Conservation (phyloP, 352 stramenopile genomes). For the Pythium phragmitis region DNA sequence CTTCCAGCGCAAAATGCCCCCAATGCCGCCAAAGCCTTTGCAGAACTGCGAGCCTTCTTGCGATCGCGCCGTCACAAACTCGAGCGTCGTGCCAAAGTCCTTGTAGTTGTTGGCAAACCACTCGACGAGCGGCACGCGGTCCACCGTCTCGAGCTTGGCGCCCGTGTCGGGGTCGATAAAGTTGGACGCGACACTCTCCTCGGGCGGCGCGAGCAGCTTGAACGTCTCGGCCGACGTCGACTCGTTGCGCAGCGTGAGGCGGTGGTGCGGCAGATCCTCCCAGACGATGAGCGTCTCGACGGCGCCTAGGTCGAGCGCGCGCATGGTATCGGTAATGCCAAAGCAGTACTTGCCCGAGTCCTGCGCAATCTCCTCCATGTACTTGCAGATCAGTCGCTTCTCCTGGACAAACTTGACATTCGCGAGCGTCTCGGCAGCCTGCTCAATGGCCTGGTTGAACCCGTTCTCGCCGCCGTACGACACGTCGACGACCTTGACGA, state of each 20-base stretch:
- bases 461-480: constrained; percentile 99
- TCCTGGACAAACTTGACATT: constrained; percentile 99
- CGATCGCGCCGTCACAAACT: constrained; percentile 98
- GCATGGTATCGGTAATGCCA: constrained; percentile 98
- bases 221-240: constrained; percentile 81
- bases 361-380: constrained; percentile 99
- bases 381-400: constrained; percentile 99
- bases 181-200: constrained; percentile 94
- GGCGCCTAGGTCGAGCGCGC: constrained; percentile 96
- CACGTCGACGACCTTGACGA: constrained; percentile 99
- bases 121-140: constrained; percentile 97
- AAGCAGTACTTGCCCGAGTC: constrained; percentile 99
- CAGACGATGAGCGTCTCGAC: constrained; percentile 99
- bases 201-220: constrained; percentile 76
- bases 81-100: constrained; percentile 96
- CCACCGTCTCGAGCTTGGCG: constrained; percentile 96
- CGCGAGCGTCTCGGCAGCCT: constrained; percentile 95
- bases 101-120: constrained; percentile 99
- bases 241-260: constrained; percentile 94
- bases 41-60: constrained; percentile 99
- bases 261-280: constrained; percentile 97
- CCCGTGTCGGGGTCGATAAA: constrained; percentile 96
- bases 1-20: constrained; percentile 98
- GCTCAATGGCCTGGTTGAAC: constrained; percentile 99
- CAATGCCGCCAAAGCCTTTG: constrained; percentile 99